Evolutionary conservation across 805 yeast species (phyloP).

Genomic region (Torulaspora maleeae): DNA sequence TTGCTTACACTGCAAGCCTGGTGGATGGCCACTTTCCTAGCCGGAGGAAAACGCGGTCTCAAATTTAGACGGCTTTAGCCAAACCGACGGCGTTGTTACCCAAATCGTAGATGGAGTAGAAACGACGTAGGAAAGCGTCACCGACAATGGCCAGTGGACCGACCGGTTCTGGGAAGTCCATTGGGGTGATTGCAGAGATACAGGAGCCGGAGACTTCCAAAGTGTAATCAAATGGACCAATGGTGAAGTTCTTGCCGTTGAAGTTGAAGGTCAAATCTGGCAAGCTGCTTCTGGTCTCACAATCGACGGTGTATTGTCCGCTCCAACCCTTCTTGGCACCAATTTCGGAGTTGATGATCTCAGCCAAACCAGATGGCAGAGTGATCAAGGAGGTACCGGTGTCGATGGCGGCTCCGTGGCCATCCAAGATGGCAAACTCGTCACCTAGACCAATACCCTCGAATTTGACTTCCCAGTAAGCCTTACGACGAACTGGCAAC

Average conservation of each 20-base stretch:
- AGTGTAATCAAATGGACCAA: conserved; percentile 85
- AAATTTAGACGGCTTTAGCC: conserved; percentile 60
- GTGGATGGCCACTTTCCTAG: neutral
- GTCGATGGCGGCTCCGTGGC: conserved; percentile 95
- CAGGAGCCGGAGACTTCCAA: conserved; percentile 93
- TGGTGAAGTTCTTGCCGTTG: conserved; percentile 86
- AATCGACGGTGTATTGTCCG: conserved; percentile 93
- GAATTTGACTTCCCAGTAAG: conserved; percentile 97
- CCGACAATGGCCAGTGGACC: conserved; percentile 96
- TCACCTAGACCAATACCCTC: conserved; percentile 89
- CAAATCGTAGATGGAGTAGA: conserved; percentile 89
- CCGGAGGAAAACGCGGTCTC: conserved; percentile 1
- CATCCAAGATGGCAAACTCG: conserved; percentile 76
- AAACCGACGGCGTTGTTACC: conserved; percentile 91
- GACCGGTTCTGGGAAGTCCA: conserved; percentile 96
- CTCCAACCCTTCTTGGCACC: conserved; percentile 98
- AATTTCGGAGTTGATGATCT: conserved; percentile 88
- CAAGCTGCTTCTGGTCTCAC: conserved; percentile 74
- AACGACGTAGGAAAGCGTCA: conserved; percentile 93
- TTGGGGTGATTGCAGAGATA: conserved; percentile 92
- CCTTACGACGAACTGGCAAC: conserved; percentile 98
- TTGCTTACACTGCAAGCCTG: neutral
- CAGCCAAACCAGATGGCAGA: conserved; percentile 92
- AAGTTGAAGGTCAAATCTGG: conserved; percentile 92
- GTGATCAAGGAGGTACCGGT: conserved; percentile 97